These are phyloP conservation scores for Bonia amplexicaulis DNA, from an alignment of 176 grass and related monocot species.

Conservation along the genomic window DNA sequence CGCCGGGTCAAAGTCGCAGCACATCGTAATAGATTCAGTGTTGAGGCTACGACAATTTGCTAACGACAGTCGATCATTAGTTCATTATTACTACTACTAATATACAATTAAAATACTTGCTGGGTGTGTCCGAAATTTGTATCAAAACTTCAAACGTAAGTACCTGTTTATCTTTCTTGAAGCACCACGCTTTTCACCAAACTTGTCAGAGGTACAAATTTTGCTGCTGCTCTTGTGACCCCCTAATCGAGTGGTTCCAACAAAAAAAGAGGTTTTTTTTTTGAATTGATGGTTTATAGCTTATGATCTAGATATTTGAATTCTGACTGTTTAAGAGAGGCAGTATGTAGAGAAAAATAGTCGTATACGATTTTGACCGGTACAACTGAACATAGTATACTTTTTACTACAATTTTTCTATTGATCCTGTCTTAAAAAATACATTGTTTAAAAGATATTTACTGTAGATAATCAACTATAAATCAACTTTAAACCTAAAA, in stretches of 20 bases:
- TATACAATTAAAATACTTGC: neutral
- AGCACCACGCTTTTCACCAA: constrained; percentile 15
- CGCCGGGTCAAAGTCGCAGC: neutral
- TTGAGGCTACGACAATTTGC: neutral
- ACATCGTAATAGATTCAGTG: neutral
- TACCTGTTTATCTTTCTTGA: neutral
- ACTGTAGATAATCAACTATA: too few relatives aligned
- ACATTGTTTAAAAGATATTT: too few relatives aligned
- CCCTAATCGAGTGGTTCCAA: neutral
- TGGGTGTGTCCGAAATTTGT: neutral
- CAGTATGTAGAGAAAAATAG: too few relatives aligned
- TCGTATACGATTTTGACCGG: too few relatives aligned
- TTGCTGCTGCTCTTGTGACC: neutral
- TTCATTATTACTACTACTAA: neutral
- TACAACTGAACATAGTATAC: too few relatives aligned
- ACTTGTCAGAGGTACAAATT: neutral
- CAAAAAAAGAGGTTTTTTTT: neutral
- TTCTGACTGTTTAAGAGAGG: too few relatives aligned
- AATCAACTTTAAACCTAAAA: too few relatives aligned
- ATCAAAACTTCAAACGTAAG: constrained; percentile 6
- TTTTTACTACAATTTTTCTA: too few relatives aligned
- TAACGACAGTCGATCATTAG: neutral
- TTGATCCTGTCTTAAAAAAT: too few relatives aligned
- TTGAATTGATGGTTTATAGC: too few relatives aligned
- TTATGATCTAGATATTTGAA: too few relatives aligned